Percentiles rank a stretch among this genome's conserved stretches.
Conservation (phyloP, 352 stramenopile genomes). For the Pythium phragmitis region DNA sequence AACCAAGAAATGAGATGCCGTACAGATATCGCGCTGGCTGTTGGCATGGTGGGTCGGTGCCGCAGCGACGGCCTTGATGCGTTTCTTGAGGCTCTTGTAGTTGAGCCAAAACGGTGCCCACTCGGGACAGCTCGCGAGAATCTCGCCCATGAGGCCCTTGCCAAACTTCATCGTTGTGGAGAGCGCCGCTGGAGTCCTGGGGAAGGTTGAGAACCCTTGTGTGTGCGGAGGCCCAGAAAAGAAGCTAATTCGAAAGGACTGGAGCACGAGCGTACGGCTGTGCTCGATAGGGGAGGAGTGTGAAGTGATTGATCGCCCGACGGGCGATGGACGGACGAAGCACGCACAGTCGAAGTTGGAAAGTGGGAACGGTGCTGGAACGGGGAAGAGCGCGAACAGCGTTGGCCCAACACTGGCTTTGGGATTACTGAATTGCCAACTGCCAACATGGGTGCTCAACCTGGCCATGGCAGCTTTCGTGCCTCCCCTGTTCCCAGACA, state of each 20-base stretch:
- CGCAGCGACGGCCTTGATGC: constrained; percentile 69
- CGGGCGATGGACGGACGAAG: background rate
- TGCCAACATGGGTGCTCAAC: constrained; percentile 13
- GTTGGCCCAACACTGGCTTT: background rate
- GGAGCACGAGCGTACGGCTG: background rate
- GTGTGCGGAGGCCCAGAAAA: background rate
- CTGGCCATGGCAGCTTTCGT: constrained; percentile 6
- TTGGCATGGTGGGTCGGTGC: constrained; percentile 35
- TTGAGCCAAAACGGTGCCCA: constrained; percentile 88
- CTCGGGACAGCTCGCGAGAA: constrained; percentile 74
- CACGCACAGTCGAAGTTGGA: background rate
- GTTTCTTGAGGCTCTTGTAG: constrained; percentile 86
- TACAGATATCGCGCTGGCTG: constrained; percentile 39
- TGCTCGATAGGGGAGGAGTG: background rate
- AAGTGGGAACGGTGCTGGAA: constrained; percentile 2
- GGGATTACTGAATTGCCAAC: background rate
- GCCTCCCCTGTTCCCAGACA: constrained; percentile 1
- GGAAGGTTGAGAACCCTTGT: background rate
- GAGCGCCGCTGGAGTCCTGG: no score
- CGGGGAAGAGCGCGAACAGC: background rate
- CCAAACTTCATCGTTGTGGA: constrained; percentile 70
- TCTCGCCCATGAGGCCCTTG: constrained; percentile 67
- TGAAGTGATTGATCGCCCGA: background rate
- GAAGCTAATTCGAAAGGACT: background rate
- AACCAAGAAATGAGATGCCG: background rate